These are phyloP conservation scores for Pleurostoma richardsiae DNA, from an alignment of 2,329 filamentous ascomycete species.

Conservation along the genomic window DNA sequence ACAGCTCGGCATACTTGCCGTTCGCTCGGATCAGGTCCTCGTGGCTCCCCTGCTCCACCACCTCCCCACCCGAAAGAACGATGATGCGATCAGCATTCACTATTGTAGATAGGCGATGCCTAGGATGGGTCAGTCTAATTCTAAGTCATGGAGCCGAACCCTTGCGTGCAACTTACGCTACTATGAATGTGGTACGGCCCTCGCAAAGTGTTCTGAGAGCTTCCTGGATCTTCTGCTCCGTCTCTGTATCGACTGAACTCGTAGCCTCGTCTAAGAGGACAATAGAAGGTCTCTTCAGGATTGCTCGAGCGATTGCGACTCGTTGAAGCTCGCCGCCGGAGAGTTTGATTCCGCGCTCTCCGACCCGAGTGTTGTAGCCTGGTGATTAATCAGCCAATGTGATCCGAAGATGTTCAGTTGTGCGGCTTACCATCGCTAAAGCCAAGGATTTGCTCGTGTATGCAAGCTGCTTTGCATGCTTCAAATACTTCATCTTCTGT, in stretches of 20 bases:
- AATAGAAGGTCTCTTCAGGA: constrained; percentile 70
- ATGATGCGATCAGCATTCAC: constrained; percentile 65
- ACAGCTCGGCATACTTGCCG: constrained; percentile 60
- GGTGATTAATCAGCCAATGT: no score
- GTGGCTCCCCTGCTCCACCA: constrained; percentile 61
- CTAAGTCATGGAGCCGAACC: not conserved
- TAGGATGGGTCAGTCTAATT: constrained; percentile 16
- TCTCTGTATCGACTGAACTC: constrained; percentile 68
- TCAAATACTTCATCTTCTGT: constrained; percentile 50
- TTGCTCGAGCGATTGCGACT: constrained; percentile 64
- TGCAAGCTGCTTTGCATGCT: constrained; percentile 49
- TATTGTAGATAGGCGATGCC: constrained; percentile 66
- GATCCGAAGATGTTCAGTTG: constrained; percentile 7
- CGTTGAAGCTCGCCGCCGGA: constrained; percentile 64
- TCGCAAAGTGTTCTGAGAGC: constrained; percentile 54
- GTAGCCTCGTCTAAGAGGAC: constrained; percentile 77
- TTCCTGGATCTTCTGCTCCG: constrained; percentile 61
- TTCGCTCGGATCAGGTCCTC: constrained; percentile 50
- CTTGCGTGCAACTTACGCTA: constrained; percentile 43
- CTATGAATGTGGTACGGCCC: constrained; percentile 61
- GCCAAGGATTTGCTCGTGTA: constrained; percentile 52
- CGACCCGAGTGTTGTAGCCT: constrained; percentile 44
- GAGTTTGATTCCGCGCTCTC: constrained; percentile 51
- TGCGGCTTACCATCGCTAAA: constrained; percentile 40
- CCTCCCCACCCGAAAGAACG: constrained; percentile 56